Evolutionary conservation across 345 rosid genomes (phyloP), one percentile per base, ranked within the genome.

Genomic region (Pugionium dolabratum): DNA sequence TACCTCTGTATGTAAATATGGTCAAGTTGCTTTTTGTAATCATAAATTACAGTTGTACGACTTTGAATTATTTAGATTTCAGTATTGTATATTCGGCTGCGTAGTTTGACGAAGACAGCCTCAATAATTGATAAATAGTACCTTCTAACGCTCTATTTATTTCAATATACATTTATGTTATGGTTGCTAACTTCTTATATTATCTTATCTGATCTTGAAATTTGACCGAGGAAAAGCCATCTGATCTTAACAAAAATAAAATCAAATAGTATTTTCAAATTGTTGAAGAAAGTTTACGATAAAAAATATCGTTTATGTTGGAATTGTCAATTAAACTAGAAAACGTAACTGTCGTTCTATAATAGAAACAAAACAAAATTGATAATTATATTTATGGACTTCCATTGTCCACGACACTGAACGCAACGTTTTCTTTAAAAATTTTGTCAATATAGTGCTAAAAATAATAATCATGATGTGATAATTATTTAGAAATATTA

Each of bases 71-170:
- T 18, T 18, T 31, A 58, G 4, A 6, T 47, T 47, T 55, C 62
- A 54, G 3, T 1, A 9, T 59, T 49, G 29, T 58, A 7, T 45
- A 6, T 67, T 48, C 18, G 58, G 72, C 72, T 40, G 72, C 43
- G 51, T 43, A 49, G 4, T 48, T 59, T 65, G 65, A 69, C 66
- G 72, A 48, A 47, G 31, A 31, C 64, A 39, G 36, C 29, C 39
- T 47, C 11, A 32, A 31, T 57, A 39, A 30, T 68, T 41, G 29
- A 48, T 37, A 11, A 2, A 47, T 31, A 48, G 34, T 9, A 31
- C 35, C 29, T 49, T 48, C 73, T 59, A 68, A 49, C 34, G 30
- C n/a, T 26, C 7, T 0, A 4, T 30, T 10, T 18, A 25, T 52
- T 32, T 11, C 2, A 4, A 34, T 33, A 8, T 1, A 44, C 43